phyloP scores from a whole-genome alignment of 305 asterid species.

The Fraxinus floribunda region DNA sequence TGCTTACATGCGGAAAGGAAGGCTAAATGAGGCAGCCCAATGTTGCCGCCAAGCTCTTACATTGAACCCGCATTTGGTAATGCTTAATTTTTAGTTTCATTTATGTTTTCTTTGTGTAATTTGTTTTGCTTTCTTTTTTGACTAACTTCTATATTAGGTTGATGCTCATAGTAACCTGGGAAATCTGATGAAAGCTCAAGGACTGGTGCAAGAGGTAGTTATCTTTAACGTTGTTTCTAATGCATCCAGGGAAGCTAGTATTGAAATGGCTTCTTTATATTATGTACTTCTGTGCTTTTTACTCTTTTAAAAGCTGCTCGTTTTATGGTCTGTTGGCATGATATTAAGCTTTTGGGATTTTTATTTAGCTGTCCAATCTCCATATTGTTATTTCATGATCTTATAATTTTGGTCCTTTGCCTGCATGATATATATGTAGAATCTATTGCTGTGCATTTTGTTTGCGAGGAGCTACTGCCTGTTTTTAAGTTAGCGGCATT shows the following conservation, averaged over 20 bases:
- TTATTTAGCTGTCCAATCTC: neutral
- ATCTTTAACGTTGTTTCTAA: conserved; percentile 2
- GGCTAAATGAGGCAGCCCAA: conserved; percentile 78
- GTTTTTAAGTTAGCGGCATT: neutral
- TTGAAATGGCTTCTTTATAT: neutral
- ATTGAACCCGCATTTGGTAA: conserved; percentile 73
- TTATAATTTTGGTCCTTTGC: neutral
- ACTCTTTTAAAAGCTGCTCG: neutral
- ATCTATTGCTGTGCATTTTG: neutral
- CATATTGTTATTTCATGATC: neutral
- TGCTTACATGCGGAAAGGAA: conserved; percentile 88
- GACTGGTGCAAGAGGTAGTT: conserved; percentile 80
- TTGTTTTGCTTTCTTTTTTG: conserved; percentile 21
- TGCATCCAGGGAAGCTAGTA: neutral
- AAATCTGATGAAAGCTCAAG: conserved; percentile 98
- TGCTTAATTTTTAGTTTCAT: conserved; percentile 5
- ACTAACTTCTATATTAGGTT: conserved; percentile 51
- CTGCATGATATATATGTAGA: neutral
- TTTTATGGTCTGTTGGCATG: conserved; percentile 16
- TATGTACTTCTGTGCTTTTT: neutral
- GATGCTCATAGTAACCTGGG: conserved; percentile 99
- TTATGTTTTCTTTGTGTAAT: neutral
- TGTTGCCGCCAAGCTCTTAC: conserved; percentile 97
- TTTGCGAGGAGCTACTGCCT: conserved; percentile 1
- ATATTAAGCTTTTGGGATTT: conserved; percentile 11